phyloP scores from a whole-genome alignment of 2,329 filamentous ascomycete genomes.

The Balansia obtecta region DNA sequence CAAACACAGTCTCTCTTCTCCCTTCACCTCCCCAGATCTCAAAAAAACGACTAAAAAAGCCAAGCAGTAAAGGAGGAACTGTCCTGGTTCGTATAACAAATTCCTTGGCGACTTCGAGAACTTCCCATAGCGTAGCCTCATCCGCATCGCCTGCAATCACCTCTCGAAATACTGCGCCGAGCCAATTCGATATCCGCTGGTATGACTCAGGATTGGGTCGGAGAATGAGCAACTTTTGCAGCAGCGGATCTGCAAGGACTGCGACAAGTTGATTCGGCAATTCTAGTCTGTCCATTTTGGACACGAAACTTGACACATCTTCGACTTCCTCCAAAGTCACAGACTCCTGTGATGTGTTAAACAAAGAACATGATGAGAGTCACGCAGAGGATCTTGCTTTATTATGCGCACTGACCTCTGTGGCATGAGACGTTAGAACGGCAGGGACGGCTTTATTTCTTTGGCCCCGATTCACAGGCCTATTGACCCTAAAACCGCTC shows the following conservation, averaged over 20 bases:
- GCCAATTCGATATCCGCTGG: conserved; percentile 45
- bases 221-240: conserved; percentile 65
- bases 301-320: conserved; percentile 54
- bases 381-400: not conserved
- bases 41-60: conserved; percentile 41
- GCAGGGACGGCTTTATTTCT: conserved; percentile 42
- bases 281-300: conserved; percentile 65
- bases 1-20: conserved; percentile 40
- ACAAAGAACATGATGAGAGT: not conserved
- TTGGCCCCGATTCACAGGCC: conserved; percentile 22
- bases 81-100: conserved; percentile 45
- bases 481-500: conserved; percentile 51
- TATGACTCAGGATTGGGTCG: conserved; percentile 40
- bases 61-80: conserved; percentile 35
- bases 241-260: conserved; percentile 59
- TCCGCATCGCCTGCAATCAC: conserved; percentile 39
- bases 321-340: conserved; percentile 69
- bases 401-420: conserved; percentile 37
- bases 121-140: conserved; percentile 35
- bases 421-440: conserved; percentile 63
- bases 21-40: conserved; percentile 49
- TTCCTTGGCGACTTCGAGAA: conserved; percentile 41
- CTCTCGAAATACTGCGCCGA: conserved; percentile 43
- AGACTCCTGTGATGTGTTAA: conserved; percentile 32
- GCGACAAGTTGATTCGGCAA: conserved; percentile 73